These are phyloP conservation scores for Litchi chinensis DNA, from an alignment of 345 rosid genomes.

Conservation along the genomic window DNA sequence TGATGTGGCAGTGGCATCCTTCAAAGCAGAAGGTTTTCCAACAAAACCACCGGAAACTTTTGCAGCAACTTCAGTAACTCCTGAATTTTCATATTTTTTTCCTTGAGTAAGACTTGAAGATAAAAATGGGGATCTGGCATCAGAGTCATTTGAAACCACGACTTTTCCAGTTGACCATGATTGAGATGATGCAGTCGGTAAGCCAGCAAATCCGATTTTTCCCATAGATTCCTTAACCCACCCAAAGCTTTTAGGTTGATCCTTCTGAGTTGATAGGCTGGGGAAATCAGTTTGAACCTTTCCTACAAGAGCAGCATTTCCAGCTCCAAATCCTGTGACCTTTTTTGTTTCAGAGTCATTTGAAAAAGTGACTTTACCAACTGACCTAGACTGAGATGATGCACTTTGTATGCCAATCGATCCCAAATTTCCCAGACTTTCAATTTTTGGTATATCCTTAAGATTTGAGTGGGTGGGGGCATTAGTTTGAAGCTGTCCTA, in stretches of 20 bases:
- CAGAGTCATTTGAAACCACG: conserved; percentile 34
- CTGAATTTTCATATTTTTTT: conserved; percentile 37
- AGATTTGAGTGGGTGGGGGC: conserved; percentile 30
- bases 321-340: conserved; percentile 35
- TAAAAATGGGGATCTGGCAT: conserved; percentile 30
- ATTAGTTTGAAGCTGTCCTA: conserved; percentile 35
- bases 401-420: conserved; percentile 37
- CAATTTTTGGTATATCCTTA: conserved; percentile 32
- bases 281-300: conserved; percentile 31
- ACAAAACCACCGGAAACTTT: conserved; percentile 34
- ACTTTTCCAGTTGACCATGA: conserved; percentile 46
- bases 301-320: conserved; percentile 36
- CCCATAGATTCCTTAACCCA: conserved; percentile 36
- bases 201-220: conserved; percentile 35
- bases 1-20: conserved; percentile 37
- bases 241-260: conserved; percentile 33
- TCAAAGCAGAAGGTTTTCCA: conserved; percentile 45
- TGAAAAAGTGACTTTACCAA: conserved; percentile 36
- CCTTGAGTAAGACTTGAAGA: conserved; percentile 37
- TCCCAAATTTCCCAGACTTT: conserved; percentile 30
- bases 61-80: conserved; percentile 28
- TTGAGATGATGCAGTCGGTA: conserved; percentile 41
- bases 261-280: conserved; percentile 32
- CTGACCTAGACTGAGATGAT: conserved; percentile 47
- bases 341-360: conserved; percentile 35